Base-by-base conservation (phyloP, 495 filamentous ascomycete genomes). In the Letharia columbiana region DNA sequence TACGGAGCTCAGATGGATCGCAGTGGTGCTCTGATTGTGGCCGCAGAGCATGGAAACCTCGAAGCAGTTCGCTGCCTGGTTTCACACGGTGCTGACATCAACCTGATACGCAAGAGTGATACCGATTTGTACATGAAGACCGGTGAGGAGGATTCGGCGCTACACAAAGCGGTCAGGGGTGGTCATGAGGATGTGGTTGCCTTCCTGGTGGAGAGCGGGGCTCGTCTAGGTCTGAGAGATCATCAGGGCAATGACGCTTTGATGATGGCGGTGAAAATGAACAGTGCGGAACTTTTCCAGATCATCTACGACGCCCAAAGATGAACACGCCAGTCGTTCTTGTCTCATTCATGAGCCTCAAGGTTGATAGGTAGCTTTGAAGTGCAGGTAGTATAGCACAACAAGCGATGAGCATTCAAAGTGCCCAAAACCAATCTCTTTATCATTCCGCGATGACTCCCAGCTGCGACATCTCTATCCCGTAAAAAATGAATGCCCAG, bases 1-100 rank as follows among this genome's bases (percentile, higher is more conserved):
- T 12, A 61, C 15, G 59, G 59, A 4, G 59, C 59, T n/a, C 3
- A 42, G 39, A 61, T 61, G 4, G 59, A 61, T 13, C 59, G 20
- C 8, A 61, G 59, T 28, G 59, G 59, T 20, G 59, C 37, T 23
- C 35, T 61, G 13, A 61, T 61, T 61, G 59, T 61, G 6, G 59
- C 59, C 0, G 59, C 59, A 6, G 41, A 44, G 37, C n/a, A 41
- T 23, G 59, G 59, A 0, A 41, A 41, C 7, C 39, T 61, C 39
- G 59, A 61, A 11, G 41, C 37, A 13, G 59, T 61, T 23, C 9
- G 20, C 18, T 61, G 37, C 20, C 28, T 61, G 37, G 20, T 61
- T 9, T 40, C 20, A 4, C 11, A 44, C n/a, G 59, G 59, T 8
- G 59, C 59, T 0, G 33, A 61, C 23, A 33, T 61, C 39, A 18